Percentiles rank a stretch among this genome's conserved stretches.
phyloP scores from a whole-genome alignment of 2,329 filamentous ascomycete species.

The Xylaria sp. region DNA sequence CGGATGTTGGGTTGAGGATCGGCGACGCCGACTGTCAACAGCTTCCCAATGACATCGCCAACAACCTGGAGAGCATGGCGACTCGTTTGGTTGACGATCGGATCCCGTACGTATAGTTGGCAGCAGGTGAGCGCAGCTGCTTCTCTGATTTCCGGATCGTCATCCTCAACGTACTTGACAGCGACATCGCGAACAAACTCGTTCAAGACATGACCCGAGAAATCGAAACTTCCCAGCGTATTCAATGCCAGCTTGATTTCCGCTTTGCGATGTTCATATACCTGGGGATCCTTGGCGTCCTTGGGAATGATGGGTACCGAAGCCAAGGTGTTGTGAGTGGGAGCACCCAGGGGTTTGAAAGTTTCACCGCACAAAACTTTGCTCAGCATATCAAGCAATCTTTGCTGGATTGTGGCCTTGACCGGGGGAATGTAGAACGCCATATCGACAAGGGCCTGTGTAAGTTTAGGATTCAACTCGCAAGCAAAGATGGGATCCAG shows the following conservation, averaged over 20 bases:
- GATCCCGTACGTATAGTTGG: constrained; percentile 93
- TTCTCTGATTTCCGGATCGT: constrained; percentile 87
- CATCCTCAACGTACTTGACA: constrained; percentile 95
- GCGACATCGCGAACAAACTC: constrained; percentile 98
- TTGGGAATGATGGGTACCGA: constrained; percentile 79
- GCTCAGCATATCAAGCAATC: constrained; percentile 89
- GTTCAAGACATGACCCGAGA: constrained; percentile 85
- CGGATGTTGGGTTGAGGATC: constrained; percentile 87
- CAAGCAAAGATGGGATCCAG: constrained; percentile 96
- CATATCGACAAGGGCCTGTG: constrained; percentile 95
- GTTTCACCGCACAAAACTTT: constrained; percentile 87
- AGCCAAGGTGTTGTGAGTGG: constrained; percentile 71
- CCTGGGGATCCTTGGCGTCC: constrained; percentile 76
- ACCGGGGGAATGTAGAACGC: constrained; percentile 97
- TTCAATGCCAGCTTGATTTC: constrained; percentile 92
- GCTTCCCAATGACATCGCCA: constrained; percentile 93
- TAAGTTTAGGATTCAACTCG: constrained; percentile 86
- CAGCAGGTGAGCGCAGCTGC: constrained; percentile 95
- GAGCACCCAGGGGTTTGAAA: constrained; percentile 87
- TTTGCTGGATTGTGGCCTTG: constrained; percentile 86
- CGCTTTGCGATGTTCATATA: constrained; percentile 72
- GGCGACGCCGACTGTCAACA: constrained; percentile 89
- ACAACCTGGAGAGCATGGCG: constrained; percentile 96
- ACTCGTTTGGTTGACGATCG: constrained; percentile 96
- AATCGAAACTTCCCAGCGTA: constrained; percentile 97